Conservation (phyloP, 257 asterid species). For the Nyctanthes arbortristis region DNA sequence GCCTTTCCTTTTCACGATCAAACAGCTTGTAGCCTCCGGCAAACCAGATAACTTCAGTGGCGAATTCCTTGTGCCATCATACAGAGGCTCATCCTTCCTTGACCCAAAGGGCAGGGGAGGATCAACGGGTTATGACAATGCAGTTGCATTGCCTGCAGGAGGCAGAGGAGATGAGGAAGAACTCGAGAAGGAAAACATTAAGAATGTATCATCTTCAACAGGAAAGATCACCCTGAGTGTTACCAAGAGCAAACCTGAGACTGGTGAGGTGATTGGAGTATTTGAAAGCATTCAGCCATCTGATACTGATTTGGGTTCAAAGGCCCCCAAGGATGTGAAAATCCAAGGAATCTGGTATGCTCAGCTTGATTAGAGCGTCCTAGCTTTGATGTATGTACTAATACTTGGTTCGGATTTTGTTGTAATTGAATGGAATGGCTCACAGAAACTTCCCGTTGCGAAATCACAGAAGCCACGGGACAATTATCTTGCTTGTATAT, state of each 20-base stretch:
- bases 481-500: conserved; percentile 47
- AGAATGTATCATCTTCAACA: conserved; percentile 64
- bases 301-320: no score
- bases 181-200: conserved; percentile 79
- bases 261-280: conserved; percentile 93
- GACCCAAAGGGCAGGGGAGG: conserved; percentile 99
- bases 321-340: no score
- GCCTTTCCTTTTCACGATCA: conserved; percentile 91
- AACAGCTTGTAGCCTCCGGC: conserved; percentile 92
- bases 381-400: conserved; percentile 17
- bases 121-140: conserved; percentile 94
- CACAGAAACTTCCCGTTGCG: conserved; percentile 33
- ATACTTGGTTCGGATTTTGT: conserved; percentile 44
- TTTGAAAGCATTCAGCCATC: no score
- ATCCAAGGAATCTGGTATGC: no score
- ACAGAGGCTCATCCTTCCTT: conserved; percentile 95
- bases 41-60: conserved; percentile 73
- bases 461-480: conserved; percentile 33
- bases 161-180: conserved; percentile 99
- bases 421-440: conserved; percentile 36
- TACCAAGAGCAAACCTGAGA: conserved; percentile 78
- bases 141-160: conserved; percentile 98
- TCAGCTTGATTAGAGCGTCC: conserved; percentile 38
- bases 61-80: conserved; percentile 85
- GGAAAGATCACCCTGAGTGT: conserved; percentile 91